These are phyloP conservation scores for Curvularia spicifera DNA, from an alignment of 2,329 filamentous ascomycete species.

Conservation along the genomic window DNA sequence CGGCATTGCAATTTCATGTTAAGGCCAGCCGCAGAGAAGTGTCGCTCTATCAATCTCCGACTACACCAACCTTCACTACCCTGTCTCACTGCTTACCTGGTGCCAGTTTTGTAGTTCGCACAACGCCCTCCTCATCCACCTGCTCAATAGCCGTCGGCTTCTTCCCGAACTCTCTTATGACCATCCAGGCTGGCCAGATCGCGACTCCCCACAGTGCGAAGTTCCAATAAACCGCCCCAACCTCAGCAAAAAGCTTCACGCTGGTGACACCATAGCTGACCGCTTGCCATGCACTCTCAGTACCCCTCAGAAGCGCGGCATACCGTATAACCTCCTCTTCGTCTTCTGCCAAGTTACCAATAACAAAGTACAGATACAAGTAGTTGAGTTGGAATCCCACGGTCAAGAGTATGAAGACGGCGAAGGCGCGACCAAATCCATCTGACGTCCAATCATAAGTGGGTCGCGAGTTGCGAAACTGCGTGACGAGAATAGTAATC, in stretches of 20 bases:
- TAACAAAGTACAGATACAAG: slow-evolving; percentile 75
- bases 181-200: slow-evolving; percentile 70
- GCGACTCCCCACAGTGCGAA: slow-evolving; percentile 71
- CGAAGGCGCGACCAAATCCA: slow-evolving; percentile 71
- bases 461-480: slow-evolving; percentile 63
- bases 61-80: background rate
- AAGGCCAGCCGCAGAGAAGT: background rate
- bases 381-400: slow-evolving; percentile 76
- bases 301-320: slow-evolving; percentile 70
- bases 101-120: background rate
- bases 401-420: slow-evolving; percentile 70
- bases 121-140: slow-evolving; percentile 13
- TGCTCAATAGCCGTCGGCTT: slow-evolving; percentile 22
- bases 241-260: slow-evolving; percentile 65
- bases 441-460: slow-evolving; percentile 69
- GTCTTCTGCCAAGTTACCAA: slow-evolving; percentile 67
- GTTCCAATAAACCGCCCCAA: slow-evolving; percentile 73
- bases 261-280: slow-evolving; percentile 73
- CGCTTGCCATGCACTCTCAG: slow-evolving; percentile 75
- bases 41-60: background rate
- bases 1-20: background rate
- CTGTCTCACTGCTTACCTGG: background rate
- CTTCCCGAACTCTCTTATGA: slow-evolving; percentile 63
- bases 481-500: slow-evolving; percentile 69
- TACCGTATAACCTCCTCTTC: slow-evolving; percentile 71